Evolutionary conservation across 1,284 basidiomycete genomes (phyloP).

Genomic region (Xanthoconium separans): DNA sequence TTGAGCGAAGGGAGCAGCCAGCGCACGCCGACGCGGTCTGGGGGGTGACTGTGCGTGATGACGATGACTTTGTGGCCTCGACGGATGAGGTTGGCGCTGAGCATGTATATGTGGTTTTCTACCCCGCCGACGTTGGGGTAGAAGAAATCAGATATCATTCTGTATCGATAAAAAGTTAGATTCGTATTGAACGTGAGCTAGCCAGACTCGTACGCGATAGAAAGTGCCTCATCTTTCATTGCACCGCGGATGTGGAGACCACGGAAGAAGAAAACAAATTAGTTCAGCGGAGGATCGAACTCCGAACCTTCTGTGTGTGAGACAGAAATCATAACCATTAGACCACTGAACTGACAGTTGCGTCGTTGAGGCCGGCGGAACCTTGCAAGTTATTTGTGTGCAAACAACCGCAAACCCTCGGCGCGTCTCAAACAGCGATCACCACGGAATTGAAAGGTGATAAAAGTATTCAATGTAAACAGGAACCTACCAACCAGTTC

Average conservation of each 20-base stretch:
- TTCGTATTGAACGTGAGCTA: not conserved
- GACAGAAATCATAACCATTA: conserved; percentile 48
- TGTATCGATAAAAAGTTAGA: conserved; percentile 30
- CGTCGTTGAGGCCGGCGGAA: no score
- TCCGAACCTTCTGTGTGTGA: conserved; percentile 46
- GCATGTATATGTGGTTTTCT: conserved; percentile 95
- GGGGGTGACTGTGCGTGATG: conserved; percentile 89
- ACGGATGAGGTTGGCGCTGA: conserved; percentile 80
- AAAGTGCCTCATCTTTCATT: conserved; percentile 29
- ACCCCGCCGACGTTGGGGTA: conserved; percentile 94
- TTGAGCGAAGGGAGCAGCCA: conserved; percentile 87
- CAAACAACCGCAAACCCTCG: no score
- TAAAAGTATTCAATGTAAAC: no score
- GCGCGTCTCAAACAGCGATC: no score
- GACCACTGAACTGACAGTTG: conserved; percentile 36
- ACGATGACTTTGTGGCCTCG: conserved; percentile 93
- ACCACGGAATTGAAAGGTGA: no score
- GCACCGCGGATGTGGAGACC: not conserved
- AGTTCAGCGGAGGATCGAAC: conserved; percentile 46
- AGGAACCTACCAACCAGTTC: no score
- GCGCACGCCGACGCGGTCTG: conserved; percentile 84
- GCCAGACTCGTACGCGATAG: conserved; percentile 28
- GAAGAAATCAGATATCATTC: conserved; percentile 98
- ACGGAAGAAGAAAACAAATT: conserved; percentile 20
- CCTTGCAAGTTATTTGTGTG: no score